Conservation (phyloP, 2,329 filamentous ascomycete genomes). For the Penicillium sp. region DNA sequence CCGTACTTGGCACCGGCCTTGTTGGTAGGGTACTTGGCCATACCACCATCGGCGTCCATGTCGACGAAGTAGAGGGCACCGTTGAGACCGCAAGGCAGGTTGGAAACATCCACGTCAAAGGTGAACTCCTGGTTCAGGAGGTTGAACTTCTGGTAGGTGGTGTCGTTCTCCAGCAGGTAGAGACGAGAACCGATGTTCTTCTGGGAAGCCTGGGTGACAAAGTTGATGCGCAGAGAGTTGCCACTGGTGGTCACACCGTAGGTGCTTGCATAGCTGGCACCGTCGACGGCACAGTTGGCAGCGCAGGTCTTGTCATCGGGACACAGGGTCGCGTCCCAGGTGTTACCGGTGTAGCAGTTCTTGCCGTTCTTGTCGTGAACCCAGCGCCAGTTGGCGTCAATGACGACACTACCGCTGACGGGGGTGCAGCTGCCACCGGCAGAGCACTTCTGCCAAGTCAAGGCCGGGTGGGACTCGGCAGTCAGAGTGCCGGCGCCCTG, state of each 20-base stretch:
- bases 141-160: slow-evolving; percentile 60
- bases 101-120: slow-evolving; percentile 66
- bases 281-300: slow-evolving; percentile 52
- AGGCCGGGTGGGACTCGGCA: slow-evolving; percentile 43
- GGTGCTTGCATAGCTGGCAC: slow-evolving; percentile 49
- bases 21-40: slow-evolving; percentile 46
- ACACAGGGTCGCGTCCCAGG: slow-evolving; percentile 46
- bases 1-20: slow-evolving; percentile 56
- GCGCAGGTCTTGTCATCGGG: slow-evolving; percentile 47
- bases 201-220: slow-evolving; percentile 35
- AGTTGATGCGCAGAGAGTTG: slow-evolving; percentile 45
- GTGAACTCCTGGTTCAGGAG: slow-evolving; percentile 64
- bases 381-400: slow-evolving; percentile 58
- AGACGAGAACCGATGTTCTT: slow-evolving; percentile 48
- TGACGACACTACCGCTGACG: slow-evolving; percentile 47
- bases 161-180: slow-evolving; percentile 58
- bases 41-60: slow-evolving; percentile 57
- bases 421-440: slow-evolving; percentile 45
- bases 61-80: slow-evolving; percentile 63
- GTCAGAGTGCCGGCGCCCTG: slow-evolving; percentile 29
- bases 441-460: slow-evolving; percentile 52
- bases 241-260: slow-evolving; percentile 50
- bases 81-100: slow-evolving; percentile 64
- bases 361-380: slow-evolving; percentile 45
- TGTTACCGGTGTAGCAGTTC: slow-evolving; percentile 55